phyloP scores from a whole-genome alignment of 805 yeast genomes.

The Wickerhamiella azyma region DNA sequence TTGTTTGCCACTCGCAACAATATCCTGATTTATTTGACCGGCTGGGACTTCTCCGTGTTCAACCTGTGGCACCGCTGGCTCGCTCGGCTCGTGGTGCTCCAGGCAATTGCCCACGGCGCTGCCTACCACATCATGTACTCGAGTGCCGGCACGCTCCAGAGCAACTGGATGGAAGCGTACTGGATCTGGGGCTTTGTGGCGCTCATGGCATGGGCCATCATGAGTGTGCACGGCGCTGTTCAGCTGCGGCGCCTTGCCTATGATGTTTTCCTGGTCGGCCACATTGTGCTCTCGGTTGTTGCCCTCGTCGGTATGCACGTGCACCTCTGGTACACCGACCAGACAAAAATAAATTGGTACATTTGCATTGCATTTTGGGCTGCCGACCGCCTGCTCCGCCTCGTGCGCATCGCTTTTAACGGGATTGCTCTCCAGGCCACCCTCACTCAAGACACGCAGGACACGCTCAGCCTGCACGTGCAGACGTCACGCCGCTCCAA shows the following conservation, averaged over 20 bases:
- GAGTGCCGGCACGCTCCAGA: slow-evolving; percentile 14
- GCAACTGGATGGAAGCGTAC: slow-evolving; percentile 13
- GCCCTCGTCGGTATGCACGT: slow-evolving; percentile 44
- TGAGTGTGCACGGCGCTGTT: slow-evolving; percentile 34
- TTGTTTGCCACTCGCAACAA: slow-evolving; percentile 62
- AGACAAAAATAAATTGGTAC: slow-evolving; percentile 38
- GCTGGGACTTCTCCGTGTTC: slow-evolving; percentile 42
- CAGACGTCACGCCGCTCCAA: neutral
- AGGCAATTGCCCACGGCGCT: slow-evolving; percentile 41
- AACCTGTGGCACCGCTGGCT: slow-evolving; percentile 48
- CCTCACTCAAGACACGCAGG: neutral
- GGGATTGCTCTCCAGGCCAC: slow-evolving; percentile 1
- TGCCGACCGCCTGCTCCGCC: slow-evolving; percentile 45
- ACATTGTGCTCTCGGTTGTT: slow-evolving; percentile 39
- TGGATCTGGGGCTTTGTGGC: slow-evolving; percentile 22
- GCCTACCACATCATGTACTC: slow-evolving; percentile 31
- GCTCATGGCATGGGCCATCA: slow-evolving; percentile 17
- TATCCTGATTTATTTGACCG: slow-evolving; percentile 42
- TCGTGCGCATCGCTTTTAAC: slow-evolving; percentile 31
- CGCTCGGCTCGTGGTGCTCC: slow-evolving; percentile 36
- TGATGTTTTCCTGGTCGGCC: slow-evolving; percentile 45
- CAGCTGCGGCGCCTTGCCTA: slow-evolving; percentile 43
- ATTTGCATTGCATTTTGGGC: slow-evolving; percentile 52
- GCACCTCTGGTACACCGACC: slow-evolving; percentile 34
- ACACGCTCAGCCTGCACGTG: neutral